Conservation (phyloP, 257 asterid genomes). For the Hygrophila difformis region DNA sequence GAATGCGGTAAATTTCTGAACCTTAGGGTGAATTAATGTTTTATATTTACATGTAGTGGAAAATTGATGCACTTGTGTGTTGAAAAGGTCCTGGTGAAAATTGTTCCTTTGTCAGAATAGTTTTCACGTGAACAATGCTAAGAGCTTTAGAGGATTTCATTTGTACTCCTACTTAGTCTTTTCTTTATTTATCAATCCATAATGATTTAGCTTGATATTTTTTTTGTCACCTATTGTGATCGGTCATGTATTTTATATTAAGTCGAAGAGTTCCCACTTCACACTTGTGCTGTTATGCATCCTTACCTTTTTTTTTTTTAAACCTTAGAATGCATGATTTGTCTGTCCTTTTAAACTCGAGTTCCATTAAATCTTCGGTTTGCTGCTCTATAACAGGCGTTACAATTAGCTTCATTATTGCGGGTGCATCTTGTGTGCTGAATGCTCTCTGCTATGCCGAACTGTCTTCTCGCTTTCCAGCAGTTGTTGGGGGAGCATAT, state of each 20-base stretch:
- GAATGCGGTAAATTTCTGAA: not conserved
- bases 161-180: too few relatives aligned
- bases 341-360: not conserved
- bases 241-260: not conserved
- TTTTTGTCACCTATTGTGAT: not conserved
- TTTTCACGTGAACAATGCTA: too few relatives aligned
- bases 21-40: not conserved
- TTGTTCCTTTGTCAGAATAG: too few relatives aligned
- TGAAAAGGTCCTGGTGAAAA: not conserved
- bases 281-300: too few relatives aligned
- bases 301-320: too few relatives aligned
- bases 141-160: too few relatives aligned
- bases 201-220: not conserved
- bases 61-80: not conserved
- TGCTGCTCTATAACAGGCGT: constrained; percentile 53
- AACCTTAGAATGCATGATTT: not conserved
- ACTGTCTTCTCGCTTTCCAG: constrained; percentile 89
- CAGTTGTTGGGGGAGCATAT: constrained; percentile 99
- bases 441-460: constrained; percentile 96
- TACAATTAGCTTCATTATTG: constrained; percentile 74
- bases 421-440: constrained; percentile 77
- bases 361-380: constrained; percentile 15
- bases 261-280: not conserved
- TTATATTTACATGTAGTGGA: not conserved
- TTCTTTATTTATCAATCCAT: too few relatives aligned